Evolutionary conservation across 768 basidiomycete species (phyloP), one percentile per base, ranked within the genome.

Genomic region (Russula dissimulans): DNA sequence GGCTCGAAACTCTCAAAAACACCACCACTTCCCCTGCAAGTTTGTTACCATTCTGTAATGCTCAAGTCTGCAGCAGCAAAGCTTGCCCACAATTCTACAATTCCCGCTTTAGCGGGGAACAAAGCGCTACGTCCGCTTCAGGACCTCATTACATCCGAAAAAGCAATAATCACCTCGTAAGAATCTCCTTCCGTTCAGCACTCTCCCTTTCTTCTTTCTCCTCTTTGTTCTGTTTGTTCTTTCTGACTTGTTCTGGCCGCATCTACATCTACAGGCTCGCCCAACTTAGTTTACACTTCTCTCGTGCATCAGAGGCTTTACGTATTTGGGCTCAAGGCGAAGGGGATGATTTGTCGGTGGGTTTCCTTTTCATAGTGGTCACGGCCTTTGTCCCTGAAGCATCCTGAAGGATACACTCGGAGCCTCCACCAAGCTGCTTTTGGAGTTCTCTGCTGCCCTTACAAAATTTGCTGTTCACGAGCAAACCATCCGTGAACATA

Each of bases 71-170:
- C 86, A 36, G 86, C 87, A 66, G 83, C 86, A 41, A 91, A 85
- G 73, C 81, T 95, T 71, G 93, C 93, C 2, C 93, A 95, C 72
- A 93, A 91, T 68, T 85, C 91, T 1, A 87, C 89, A 4, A 75
- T 94, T 6, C 87, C 92, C 45, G 77, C 83, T 0, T 72, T 91
- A 10, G 75, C 77, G 17, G 81, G 81, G 1, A 93, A 91, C 70
- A 83, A 85, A 67, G 93, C 95, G 70, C 73, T 94, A 4, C 75
- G 86, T 31, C 82, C 85, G 0, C 75, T 97, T 8, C 93, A 97
- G 69, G 92, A 94, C 68, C 78, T 95, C 63, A 97, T 97, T 57
- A 86, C 83, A 2, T 82, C 89, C 1, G 93, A 97, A 73, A 97
- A 97, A 75, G 74, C 80, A 7, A 84, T 95, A 8, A 76, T 95